Evolutionary conservation across 139 green algal species (phyloP), one percentile per base, ranked within the genome.

Genomic region (Klebsormidium nitens): DNA sequence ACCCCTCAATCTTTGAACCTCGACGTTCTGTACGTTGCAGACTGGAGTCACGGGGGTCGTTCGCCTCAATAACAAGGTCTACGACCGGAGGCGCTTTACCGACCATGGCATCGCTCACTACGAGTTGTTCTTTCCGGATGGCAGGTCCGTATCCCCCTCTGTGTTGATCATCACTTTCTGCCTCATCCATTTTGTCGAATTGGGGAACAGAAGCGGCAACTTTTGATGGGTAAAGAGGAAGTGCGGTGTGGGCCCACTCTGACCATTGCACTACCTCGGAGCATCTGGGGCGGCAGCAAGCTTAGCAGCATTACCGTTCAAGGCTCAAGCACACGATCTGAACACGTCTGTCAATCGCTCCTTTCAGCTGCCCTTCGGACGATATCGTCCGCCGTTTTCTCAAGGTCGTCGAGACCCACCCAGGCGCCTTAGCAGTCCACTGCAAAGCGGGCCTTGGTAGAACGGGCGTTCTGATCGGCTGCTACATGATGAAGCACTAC

Each of bases 401-500:
- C 61, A 77, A 87, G 23, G 78, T 89, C 2, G 87, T 79, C 2
- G 91, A 96, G 61, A 61, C 58, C 0, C 86, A 91, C 72, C 66
- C 69, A 49, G 87, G 89, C 14, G 86, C 84, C 1, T 64, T 93
- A 50, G 88, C 88, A 0, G 64, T 97, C 8, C 91, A 97, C 82
- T 97, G 91, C 86, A 97, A 97, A 82, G 60, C 91, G 2, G 91
- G 91, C 0, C 85, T 97, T 56, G 91, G 91, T n/a, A 84, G 91
- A 58, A 97, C 91, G 0, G 87, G 87, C 23, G 85, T 96, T 46
- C 85, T 97, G 52, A 95, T 96, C 77, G 93, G 88, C 68, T 79
- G 71, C 65, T 96, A 94, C 81, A 85, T 95, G 57, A 96, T 97
- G 81, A 96, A 96, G 79, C 87, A 96, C 84, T 91, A 86, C 65